Conservation (phyloP, 345 rosid species). For the Excoecaria agallocha region DNA sequence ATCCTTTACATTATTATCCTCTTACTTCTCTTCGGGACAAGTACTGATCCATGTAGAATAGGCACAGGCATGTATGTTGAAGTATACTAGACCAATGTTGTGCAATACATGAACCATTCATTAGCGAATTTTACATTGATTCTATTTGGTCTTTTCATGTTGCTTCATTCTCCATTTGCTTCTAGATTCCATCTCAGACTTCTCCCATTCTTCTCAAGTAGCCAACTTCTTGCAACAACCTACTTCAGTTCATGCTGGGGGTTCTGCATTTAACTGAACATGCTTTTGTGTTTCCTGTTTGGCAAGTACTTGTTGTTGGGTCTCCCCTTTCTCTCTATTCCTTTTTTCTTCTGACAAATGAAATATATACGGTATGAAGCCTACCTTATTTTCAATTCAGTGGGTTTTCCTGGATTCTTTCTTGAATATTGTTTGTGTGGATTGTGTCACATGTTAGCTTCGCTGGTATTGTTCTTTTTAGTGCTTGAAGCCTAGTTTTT, state of each 20-base stretch:
- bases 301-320: neutral
- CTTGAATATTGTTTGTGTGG: neutral
- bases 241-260: neutral
- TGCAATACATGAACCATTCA: neutral
- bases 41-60: neutral
- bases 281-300: neutral
- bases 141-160: neutral
- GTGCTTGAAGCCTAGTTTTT: neutral
- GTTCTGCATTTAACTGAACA: no score
- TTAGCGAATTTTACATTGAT: neutral
- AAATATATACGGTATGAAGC: neutral
- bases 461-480: neutral
- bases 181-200: neutral
- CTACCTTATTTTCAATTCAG: neutral
- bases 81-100: neutral
- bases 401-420: neutral
- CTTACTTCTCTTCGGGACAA: neutral
- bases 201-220: neutral
- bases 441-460: neutral
- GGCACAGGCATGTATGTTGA: neutral
- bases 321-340: neutral
- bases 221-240: neutral
- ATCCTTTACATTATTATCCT: neutral
- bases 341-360: neutral
- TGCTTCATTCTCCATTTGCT: neutral